Base-by-base conservation (phyloP, 2,329 filamentous ascomycete species). In the Ceratocystis huliohia region DNA sequence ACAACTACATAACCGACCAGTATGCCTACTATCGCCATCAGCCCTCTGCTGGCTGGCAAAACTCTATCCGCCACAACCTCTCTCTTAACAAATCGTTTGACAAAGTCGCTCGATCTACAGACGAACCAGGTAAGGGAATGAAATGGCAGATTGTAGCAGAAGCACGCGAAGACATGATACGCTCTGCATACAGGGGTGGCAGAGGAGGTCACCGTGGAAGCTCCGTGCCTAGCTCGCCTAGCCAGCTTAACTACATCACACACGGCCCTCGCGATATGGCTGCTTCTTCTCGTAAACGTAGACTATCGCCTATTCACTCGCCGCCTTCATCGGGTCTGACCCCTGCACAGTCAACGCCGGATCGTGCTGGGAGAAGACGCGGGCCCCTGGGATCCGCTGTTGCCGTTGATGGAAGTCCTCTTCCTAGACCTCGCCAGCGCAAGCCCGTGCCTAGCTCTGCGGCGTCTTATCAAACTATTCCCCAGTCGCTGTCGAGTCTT, bases 51-150 rank as follows among this genome's bases (percentile, higher is more conserved):
- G 93, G 94, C 68, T 99, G 95, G 95, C 94, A 96, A 85, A 99
- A 99, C 74, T 96, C 91, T 0, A 99, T 99, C 70, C 87, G 94
- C 13, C 94, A 99, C 74, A 99, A 99, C 71, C 77, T 99, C 15
- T 97, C 94, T 0, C 78, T 99, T 53, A 97, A 96, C 75, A 96
- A 96, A 74, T 86, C 88, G 0, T 99, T 99, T 73, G 87, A 91
- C 71, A 99, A 99, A 75, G 88, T 96, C 7, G 89, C 94, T 2
- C 87, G 94, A 61, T 87, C 89, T 17, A 96, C 91, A 0, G 91
- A 97, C 71, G 94, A 99, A 74, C 94, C 94, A 25, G 94, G 94
- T 13, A 99, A 99, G 75, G 94, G 94, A 33, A 97, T 96, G 91
- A 97, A 97, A 74, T 99, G 94, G 94, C 90, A 93, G 75, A 92